Conservation (phyloP, 192 early-diverging fungal genomes). For the Coemansia sp. region DNA sequence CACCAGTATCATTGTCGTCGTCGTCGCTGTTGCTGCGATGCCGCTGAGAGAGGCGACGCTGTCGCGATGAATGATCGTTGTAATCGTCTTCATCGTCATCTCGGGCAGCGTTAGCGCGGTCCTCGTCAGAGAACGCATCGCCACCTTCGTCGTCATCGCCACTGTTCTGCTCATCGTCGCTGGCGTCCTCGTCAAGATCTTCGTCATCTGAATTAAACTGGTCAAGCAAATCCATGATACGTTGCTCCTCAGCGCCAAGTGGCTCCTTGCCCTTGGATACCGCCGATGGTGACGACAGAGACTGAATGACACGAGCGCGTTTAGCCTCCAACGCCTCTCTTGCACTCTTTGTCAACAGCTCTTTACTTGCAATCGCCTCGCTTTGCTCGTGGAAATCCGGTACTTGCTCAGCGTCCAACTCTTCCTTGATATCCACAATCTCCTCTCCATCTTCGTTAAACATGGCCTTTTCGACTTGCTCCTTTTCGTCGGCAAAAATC, state of each 20-base stretch:
- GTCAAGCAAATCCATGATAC: conserved; percentile 36
- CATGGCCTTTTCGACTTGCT: conserved; percentile 10
- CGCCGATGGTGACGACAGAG: neutral
- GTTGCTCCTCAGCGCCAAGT: conserved; percentile 21
- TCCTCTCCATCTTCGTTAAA: conserved; percentile 54
- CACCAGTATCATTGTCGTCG: neutral
- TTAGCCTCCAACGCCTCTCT: conserved; percentile 13
- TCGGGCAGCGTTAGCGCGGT: conserved; percentile 29
- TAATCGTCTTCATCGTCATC: conserved; percentile 55
- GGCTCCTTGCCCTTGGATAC: neutral
- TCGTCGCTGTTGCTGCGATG: neutral
- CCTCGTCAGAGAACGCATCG: conserved; percentile 49
- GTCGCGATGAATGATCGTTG: conserved; percentile 17
- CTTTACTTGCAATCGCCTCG: neutral
- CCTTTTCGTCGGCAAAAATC: conserved; percentile 2
- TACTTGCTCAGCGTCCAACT: conserved; percentile 20
- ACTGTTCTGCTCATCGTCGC: neutral
- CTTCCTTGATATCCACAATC: conserved; percentile 55
- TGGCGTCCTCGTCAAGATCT: conserved; percentile 9
- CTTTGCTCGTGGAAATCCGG: conserved; percentile 12
- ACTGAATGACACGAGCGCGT: conserved; percentile 21
- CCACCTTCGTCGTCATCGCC: conserved; percentile 17
- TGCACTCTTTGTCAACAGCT: neutral
- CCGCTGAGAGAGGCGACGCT: neutral
- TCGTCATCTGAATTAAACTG: conserved; percentile 38